Evolutionary conservation across 208 protist species (phyloP).

Genomic region (Leishmania tropica): DNA sequence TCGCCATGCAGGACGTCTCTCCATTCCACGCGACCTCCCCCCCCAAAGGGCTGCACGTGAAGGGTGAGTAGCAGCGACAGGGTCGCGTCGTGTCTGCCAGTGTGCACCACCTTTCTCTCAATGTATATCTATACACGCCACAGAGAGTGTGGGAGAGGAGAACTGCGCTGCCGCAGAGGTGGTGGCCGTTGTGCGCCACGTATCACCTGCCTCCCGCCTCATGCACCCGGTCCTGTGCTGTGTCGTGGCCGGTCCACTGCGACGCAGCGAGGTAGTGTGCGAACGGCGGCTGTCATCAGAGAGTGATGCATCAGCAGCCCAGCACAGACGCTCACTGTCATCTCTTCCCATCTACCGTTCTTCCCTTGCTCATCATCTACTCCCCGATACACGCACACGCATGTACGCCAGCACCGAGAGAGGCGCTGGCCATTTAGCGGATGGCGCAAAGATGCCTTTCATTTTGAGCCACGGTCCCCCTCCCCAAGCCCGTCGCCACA

Average conservation of each 20-base stretch:
- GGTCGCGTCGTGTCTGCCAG: neutral
- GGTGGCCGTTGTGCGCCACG: neutral
- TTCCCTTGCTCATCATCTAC: neutral
- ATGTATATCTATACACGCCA: neutral
- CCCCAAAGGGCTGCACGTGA: neutral
- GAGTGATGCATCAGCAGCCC: neutral
- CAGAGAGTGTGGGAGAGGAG: neutral
- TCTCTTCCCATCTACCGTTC: neutral
- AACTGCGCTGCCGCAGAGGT: neutral
- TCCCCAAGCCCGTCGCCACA: constrained; percentile 20
- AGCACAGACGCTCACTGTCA: neutral
- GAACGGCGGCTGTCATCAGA: neutral
- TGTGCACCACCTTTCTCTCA: neutral
- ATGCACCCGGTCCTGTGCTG: neutral
- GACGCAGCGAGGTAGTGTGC: neutral
- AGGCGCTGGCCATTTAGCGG: neutral
- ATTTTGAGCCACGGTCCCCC: constrained; percentile 13
- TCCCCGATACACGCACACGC: neutral
- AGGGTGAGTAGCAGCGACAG: neutral
- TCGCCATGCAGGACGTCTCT: neutral
- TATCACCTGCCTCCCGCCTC: neutral
- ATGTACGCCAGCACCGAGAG: neutral
- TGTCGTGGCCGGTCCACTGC: neutral
- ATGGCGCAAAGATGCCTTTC: neutral
- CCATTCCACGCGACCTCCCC: neutral